Evolutionary conservation across 441 rosid genomes (phyloP).

Genomic region (Gossypium aridum): DNA sequence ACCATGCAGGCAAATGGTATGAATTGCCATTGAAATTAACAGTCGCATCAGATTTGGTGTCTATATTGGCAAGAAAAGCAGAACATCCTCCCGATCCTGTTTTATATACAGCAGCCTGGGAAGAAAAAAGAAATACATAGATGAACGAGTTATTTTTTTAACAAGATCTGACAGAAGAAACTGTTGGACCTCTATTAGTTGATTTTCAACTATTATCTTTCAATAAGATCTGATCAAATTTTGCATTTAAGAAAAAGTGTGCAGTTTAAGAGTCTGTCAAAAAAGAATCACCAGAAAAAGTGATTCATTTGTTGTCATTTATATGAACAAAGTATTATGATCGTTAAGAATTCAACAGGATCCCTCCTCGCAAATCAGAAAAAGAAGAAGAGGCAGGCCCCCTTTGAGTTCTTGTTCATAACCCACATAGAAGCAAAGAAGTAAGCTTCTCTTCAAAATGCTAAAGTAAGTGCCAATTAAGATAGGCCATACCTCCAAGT

Average conservation of each 20-base stretch:
- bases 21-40: conserved; percentile 53
- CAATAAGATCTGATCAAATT: not conserved
- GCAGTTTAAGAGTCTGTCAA: too few relatives aligned
- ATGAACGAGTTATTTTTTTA: not conserved
- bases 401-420: not conserved
- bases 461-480: not conserved
- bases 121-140: not conserved
- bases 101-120: conserved; percentile 59
- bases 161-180: not conserved
- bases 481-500: conserved; percentile 42
- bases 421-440: not conserved
- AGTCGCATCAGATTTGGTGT: conserved; percentile 37
- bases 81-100: conserved; percentile 50
- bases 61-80: conserved; percentile 65
- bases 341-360: not conserved
- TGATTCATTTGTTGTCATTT: not conserved
- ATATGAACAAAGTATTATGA: not conserved
- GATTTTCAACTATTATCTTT: not conserved
- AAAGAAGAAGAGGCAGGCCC: not conserved
- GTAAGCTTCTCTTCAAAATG: not conserved
- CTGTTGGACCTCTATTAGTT: not conserved
- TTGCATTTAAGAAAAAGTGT: not conserved
- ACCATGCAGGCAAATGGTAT: conserved; percentile 65
- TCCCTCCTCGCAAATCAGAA: not conserved
- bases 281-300: not conserved